A percentile compares a stretch with the other conserved stretches of the same genome.
phyloP scores from a whole-genome alignment of 1,284 basidiomycete genomes.

The Trichosporon asahii region DNA sequence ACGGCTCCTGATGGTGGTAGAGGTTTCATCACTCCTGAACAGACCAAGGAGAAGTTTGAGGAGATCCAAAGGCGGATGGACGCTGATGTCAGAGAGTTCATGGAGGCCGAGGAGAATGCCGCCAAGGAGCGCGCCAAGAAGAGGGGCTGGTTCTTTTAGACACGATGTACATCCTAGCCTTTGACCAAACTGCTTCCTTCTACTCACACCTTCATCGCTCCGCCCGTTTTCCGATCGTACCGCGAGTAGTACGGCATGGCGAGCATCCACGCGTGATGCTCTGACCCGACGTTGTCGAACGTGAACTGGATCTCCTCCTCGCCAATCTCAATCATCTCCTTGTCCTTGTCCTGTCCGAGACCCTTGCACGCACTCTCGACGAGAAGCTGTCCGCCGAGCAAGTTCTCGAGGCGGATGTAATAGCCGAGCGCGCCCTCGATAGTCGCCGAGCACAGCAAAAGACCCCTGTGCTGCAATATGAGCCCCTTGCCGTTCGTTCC shows the following conservation, averaged over 20 bases:
- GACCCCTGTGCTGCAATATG: slow-evolving; percentile 29
- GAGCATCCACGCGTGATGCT: slow-evolving; percentile 36
- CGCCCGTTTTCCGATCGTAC: slow-evolving; percentile 16
- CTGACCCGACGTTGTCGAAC: slow-evolving; percentile 28
- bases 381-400: slow-evolving; percentile 29
- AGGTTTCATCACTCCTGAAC: slow-evolving; percentile 8
- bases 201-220: slow-evolving; percentile 9
- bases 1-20: slow-evolving; percentile 15
- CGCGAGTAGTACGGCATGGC: slow-evolving; percentile 31
- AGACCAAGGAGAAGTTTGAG: background rate
- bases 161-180: background rate
- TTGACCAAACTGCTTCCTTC: background rate
- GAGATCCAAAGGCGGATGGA: background rate
- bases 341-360: slow-evolving; percentile 18
- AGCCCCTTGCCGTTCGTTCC: slow-evolving; percentile 26
- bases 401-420: slow-evolving; percentile 31
- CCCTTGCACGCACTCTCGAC: slow-evolving; percentile 30
- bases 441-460: slow-evolving; percentile 27
- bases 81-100: background rate
- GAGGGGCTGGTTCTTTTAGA: background rate
- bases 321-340: slow-evolving; percentile 27
- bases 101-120: background rate
- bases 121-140: background rate
- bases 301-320: slow-evolving; percentile 35
- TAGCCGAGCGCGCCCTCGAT: slow-evolving; percentile 32